Conservation (phyloP, 768 basidiomycete species). For the Pleurotus ostreatus region DNA sequence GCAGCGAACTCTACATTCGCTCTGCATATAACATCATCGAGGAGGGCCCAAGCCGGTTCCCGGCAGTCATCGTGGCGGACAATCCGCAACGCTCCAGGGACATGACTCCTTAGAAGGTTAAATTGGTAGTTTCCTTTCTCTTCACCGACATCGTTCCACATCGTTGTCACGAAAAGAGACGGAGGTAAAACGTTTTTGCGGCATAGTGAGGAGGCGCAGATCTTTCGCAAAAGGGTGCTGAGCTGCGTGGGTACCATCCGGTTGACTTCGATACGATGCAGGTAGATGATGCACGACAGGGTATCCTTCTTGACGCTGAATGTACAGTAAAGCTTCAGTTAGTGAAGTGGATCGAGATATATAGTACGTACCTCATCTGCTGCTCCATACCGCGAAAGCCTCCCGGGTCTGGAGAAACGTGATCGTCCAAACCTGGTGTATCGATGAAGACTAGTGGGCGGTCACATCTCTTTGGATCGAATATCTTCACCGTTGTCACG, state of each 20-base stretch:
- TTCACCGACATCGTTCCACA: slow-evolving; percentile 20
- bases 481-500: background rate
- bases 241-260: slow-evolving; percentile 35
- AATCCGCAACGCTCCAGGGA: background rate
- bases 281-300: slow-evolving; percentile 25
- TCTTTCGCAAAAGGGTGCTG: slow-evolving; percentile 29
- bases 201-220: background rate
- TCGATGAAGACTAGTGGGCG: slow-evolving; percentile 6
- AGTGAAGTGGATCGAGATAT: no score
- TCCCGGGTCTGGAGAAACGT: background rate
- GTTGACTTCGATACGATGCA: slow-evolving; percentile 29
- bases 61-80: background rate
- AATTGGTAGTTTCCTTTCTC: slow-evolving; percentile 9
- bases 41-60: background rate
- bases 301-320: no score
- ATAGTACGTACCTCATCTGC: background rate
- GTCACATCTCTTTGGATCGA: background rate
- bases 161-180: slow-evolving; percentile 22
- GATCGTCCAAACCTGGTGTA: slow-evolving; percentile 10
- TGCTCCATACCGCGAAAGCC: background rate
- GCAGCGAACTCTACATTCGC: background rate
- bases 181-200: background rate
- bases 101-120: background rate
- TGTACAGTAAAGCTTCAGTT: no score
- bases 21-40: background rate